These are phyloP conservation scores for Phaeosphaeriaceae sp. DNA, from an alignment of 2,329 filamentous ascomycete genomes.

Conservation along the genomic window DNA sequence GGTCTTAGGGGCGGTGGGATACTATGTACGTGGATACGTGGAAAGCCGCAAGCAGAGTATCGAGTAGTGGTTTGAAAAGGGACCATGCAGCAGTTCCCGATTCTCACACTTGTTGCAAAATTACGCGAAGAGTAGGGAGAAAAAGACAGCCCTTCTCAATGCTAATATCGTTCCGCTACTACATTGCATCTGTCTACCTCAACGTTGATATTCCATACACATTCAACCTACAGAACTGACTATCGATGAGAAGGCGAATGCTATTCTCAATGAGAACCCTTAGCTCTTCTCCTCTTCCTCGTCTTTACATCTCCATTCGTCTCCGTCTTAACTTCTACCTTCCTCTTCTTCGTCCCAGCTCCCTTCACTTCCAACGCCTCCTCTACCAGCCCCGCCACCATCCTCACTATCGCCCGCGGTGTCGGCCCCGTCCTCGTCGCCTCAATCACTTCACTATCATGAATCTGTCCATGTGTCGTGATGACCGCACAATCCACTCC, in stretches of 20 bases:
- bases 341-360: not conserved
- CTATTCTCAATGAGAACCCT: not conserved
- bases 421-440: not conserved
- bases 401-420: not conserved
- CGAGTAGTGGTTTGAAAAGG: not conserved
- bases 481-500: conserved; percentile 6
- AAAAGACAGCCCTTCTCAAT: too few species aligned
- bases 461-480: conserved; percentile 1
- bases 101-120: too few species aligned
- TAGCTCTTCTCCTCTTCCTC: not conserved
- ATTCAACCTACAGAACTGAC: too few species aligned
- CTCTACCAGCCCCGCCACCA: not conserved
- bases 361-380: not conserved
- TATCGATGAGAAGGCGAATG: too few species aligned
- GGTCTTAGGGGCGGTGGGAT: conserved; percentile 30
- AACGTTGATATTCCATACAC: too few species aligned
- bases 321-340: not conserved
- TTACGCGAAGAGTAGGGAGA: too few species aligned
- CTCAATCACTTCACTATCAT: not conserved
- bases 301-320: not conserved
- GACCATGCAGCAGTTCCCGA: too few species aligned
- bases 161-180: too few species aligned
- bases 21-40: conserved; percentile 15
- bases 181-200: too few species aligned
- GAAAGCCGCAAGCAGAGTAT: not conserved